These are phyloP conservation scores for Acacia acuminata DNA, from an alignment of 306 rosid species.

Conservation along the genomic window DNA sequence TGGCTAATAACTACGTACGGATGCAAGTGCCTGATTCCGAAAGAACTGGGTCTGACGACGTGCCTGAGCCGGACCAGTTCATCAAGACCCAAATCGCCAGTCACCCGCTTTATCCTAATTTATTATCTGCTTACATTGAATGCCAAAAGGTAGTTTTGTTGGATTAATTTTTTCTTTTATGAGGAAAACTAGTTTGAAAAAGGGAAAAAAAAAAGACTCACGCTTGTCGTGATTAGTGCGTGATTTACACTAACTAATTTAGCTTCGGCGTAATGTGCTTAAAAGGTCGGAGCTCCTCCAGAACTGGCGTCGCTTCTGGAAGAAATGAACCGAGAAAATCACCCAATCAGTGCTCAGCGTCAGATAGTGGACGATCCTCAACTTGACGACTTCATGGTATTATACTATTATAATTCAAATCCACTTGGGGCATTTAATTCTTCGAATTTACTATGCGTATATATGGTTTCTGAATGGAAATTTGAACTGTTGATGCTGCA, in stretches of 20 bases:
- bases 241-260: background rate
- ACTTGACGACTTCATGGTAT: conserved; percentile 81
- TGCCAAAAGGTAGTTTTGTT: conserved; percentile 63
- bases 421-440: background rate
- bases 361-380: conserved; percentile 84
- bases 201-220: background rate
- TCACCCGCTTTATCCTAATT: conserved; percentile 75
- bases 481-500: conserved; percentile 7
- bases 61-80: conserved; percentile 37
- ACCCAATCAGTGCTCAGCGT: conserved; percentile 33
- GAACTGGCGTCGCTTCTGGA: conserved; percentile 62
- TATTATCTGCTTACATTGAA: conserved; percentile 66
- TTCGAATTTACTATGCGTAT: background rate
- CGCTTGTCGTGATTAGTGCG: background rate
- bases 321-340: conserved; percentile 53
- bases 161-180: background rate
- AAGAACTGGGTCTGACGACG: conserved; percentile 27
- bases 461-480: background rate
- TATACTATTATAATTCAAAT: background rate
- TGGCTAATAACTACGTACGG: conserved; percentile 28
- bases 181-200: background rate
- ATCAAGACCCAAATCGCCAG: conserved; percentile 69
- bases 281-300: conserved; percentile 86
- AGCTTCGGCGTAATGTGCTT: background rate
- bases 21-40: conserved; percentile 29